These are phyloP conservation scores for Sclerotinia sclerotiorum DNA, from an alignment of 2,329 filamentous ascomycete genomes.

Conservation along the genomic window DNA sequence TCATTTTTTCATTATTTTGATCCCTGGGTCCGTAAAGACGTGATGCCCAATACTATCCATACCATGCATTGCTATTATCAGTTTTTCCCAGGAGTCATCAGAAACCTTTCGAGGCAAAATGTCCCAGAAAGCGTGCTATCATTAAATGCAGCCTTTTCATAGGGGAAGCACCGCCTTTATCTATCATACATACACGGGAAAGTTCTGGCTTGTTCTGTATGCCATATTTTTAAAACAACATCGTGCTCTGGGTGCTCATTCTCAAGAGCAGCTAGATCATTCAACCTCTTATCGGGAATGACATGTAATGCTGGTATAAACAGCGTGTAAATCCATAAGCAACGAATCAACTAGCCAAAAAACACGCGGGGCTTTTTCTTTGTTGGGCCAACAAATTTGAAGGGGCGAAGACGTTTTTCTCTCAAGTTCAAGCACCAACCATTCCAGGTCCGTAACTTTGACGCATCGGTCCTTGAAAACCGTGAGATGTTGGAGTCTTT, in stretches of 20 bases:
- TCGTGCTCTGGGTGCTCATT: slow-evolving; percentile 7
- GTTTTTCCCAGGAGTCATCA: slow-evolving; percentile 12
- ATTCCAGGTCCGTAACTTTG: slow-evolving; percentile 57
- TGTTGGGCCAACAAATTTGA: not conserved
- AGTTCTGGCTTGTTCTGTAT: slow-evolving; percentile 8
- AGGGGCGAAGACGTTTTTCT: slow-evolving; percentile 14
- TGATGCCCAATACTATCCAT: slow-evolving; percentile 22
- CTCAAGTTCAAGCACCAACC: slow-evolving; percentile 50
- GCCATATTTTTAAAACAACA: slow-evolving; percentile 17
- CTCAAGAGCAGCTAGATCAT: slow-evolving; percentile 5
- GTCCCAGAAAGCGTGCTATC: slow-evolving; percentile 1
- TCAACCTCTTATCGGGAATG: slow-evolving; percentile 13
- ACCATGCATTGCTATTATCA: slow-evolving; percentile 15
- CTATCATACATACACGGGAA: slow-evolving; percentile 15
- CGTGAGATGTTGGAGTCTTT: slow-evolving; percentile 34
- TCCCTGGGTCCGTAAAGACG: slow-evolving; percentile 19
- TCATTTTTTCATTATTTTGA: slow-evolving; percentile 20
- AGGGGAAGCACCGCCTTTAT: not conserved
- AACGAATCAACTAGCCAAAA: slow-evolving; percentile 18
- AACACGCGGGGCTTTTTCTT: slow-evolving; percentile 2
- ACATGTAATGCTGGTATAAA: slow-evolving; percentile 13
- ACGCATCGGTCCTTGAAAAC: slow-evolving; percentile 35
- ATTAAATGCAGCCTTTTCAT: slow-evolving; percentile 9
- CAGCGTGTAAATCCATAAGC: slow-evolving; percentile 18
- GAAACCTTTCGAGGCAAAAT: not conserved